Base-by-base conservation (phyloP, 768 basidiomycete genomes). In the Neoboletus magnificus region DNA sequence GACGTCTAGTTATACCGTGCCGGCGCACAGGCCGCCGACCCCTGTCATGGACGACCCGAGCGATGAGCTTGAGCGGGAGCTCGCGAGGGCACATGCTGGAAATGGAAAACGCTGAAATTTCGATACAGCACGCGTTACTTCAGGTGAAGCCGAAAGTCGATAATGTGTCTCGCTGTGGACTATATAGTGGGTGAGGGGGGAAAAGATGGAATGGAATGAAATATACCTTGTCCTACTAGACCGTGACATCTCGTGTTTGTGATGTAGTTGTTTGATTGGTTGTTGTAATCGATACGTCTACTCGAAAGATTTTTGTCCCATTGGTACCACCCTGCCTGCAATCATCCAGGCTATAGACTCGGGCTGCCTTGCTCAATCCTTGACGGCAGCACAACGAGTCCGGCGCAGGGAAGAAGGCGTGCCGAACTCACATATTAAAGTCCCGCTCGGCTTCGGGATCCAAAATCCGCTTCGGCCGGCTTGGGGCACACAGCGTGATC, bases 11-110 rank as follows among this genome's bases (percentile, higher is more conserved):
- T 90, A 79, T 67, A 87, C 87, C 12, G 76, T 78, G 1, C 66
- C 75, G 10, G 50, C 64, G 9, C 70, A 71, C 50, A 79, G 82
- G 48, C 77, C 83, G 4, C 73, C 80, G n/a, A 86, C 79, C 63
- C 90, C 89, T 0, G 76, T 90, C 57, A 82, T 91, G 77, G 92
- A 94, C 60, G 86, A 93, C 64, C 92, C 92, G 8, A 89, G 87
- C 56, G 86, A 85, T 52, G 89, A 89, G 63, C 81, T 95, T 13
- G 93, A 95, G 67, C 83, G 85, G 42, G 92, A 95, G 69, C 79
- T 94, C n/a, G 88, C 87, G 12, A 82, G 83, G 50, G 84, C 87
- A 33, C 87, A 87, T 64, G 65, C 85, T 23, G 76, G 67, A 20
- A 66, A 64, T 23, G 75, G 67, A 20, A 64, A 63, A 20, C 62